Base-by-base conservation (phyloP, 768 basidiomycete species). In the Boletus reticulatus region DNA sequence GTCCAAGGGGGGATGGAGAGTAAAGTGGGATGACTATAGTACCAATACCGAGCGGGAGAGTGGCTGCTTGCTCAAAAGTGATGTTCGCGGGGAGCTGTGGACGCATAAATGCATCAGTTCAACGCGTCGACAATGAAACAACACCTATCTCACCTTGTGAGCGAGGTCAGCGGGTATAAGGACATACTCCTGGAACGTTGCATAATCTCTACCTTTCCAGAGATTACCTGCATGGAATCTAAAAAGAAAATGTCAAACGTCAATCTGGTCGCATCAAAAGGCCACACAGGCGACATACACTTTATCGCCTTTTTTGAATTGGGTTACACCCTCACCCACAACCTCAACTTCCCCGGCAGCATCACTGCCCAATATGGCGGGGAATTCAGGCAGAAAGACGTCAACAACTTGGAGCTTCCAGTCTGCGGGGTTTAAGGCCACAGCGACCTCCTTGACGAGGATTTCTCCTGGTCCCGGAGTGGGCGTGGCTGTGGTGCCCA, bases 391-490 rank as follows among this genome's bases (percentile, higher is more conserved):
- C 9, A 24, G 37, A 16, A 53, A 2, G 19, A 46, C 0, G 6
- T 55, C 55, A 2, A 34, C 19, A 5, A 43, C 22, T 50, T 60
- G 67, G 9, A 68, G 57, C 48, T 63, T 70, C 67, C 67, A 68
- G 51, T 84, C 80, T 10, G 73, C 58, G 6, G 81, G 81, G 56
- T 82, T 80, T 20, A 82, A 56, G 10, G 69, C 73, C 0, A 76
- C 69, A 2, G 80, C 63, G 34, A 69, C 53, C 34, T 78, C 63
- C 58, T 75, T 77, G 59, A 81, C 67, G 43, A 81, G 70, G 34
- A 82, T 50, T 50, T 81, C 77, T 24, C 74, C 74, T 1, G 73
- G 69, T 0, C 75, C 75, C 0, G 80, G 80, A 19, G 42, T n/a
- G 9, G 60, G 59, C 1, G 37, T 4, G 12, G 52, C 36, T 45